Evolutionary conservation across 345 rosid species (phyloP).

Genomic region (Gossypium australe): DNA sequence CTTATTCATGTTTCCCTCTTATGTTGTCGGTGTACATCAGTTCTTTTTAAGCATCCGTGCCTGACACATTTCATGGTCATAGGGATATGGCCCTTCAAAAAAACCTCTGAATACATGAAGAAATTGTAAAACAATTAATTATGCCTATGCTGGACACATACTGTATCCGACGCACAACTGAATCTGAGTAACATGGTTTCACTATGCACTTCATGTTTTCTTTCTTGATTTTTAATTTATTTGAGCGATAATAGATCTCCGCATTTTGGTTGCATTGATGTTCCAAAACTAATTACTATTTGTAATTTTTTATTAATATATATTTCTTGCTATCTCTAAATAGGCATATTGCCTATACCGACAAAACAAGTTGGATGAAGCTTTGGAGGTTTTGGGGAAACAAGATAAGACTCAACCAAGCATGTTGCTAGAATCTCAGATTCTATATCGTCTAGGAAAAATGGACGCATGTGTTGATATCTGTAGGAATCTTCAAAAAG

Average conservation of each 20-base stretch:
- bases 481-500: constrained; percentile 53
- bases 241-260: not conserved
- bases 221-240: constrained; percentile 6
- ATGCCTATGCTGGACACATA: not conserved
- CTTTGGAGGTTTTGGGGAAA: constrained; percentile 47
- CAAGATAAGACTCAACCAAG: constrained; percentile 47
- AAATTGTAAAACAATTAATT: not conserved
- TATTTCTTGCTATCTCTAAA: not conserved
- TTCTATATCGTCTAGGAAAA: constrained; percentile 70
- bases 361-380: constrained; percentile 77
- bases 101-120: not conserved
- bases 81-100: not conserved
- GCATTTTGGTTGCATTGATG: not conserved
- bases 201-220: not conserved
- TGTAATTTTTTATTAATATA: not conserved
- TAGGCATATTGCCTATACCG: constrained; percentile 96
- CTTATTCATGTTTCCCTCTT: not conserved
- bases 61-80: not conserved
- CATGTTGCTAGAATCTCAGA: constrained; percentile 79
- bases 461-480: constrained; percentile 65
- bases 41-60: not conserved
- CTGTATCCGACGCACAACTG: not conserved
- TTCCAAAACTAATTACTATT: not conserved
- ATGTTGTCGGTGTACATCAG: not conserved
- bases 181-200: not conserved